Percentiles rank a stretch among this genome's conserved stretches.
phyloP scores from a whole-genome alignment of 2,329 filamentous ascomycete species.

The Aspergillus amoenus region DNA sequence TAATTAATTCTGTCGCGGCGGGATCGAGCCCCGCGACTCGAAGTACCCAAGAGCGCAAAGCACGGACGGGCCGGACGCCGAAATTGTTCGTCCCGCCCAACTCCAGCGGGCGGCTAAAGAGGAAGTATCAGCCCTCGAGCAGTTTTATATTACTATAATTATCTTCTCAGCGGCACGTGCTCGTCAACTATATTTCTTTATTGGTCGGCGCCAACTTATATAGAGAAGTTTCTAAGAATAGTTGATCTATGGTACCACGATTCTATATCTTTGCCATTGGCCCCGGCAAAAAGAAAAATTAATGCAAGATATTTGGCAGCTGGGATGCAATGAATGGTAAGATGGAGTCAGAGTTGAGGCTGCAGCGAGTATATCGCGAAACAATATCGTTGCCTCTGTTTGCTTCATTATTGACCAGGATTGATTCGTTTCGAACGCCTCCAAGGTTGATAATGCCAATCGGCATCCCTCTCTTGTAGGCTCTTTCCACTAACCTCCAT shows the following conservation, averaged over 20 bases:
- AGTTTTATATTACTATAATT: slow-evolving; percentile 2
- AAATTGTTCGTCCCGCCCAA: background rate
- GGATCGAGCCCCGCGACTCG: slow-evolving; percentile 16
- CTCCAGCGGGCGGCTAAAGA: slow-evolving; percentile 1
- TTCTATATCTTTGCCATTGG: background rate
- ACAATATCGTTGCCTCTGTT: slow-evolving; percentile 16
- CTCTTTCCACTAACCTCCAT: slow-evolving; percentile 82
- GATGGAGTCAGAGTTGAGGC: slow-evolving; percentile 41
- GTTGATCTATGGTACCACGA: background rate
- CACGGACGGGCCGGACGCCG: background rate
- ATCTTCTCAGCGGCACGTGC: background rate
- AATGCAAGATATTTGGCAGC: slow-evolving; percentile 20
- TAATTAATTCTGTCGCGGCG: slow-evolving; percentile 4
- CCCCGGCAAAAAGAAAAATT: background rate
- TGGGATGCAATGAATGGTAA: slow-evolving; percentile 40
- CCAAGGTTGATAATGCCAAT: slow-evolving; percentile 82
- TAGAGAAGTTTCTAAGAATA: background rate
- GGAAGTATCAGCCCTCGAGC: background rate
- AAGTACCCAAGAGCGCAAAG: background rate
- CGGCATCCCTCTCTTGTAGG: slow-evolving; percentile 77
- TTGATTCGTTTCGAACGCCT: slow-evolving; percentile 47
- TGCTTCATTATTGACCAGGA: slow-evolving; percentile 38
- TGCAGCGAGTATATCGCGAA: slow-evolving; percentile 42
- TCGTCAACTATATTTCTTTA: background rate
- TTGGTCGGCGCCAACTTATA: background rate